phyloP scores from a whole-genome alignment of 2,329 filamentous ascomycete species.

The Exophiala bonariae region DNA sequence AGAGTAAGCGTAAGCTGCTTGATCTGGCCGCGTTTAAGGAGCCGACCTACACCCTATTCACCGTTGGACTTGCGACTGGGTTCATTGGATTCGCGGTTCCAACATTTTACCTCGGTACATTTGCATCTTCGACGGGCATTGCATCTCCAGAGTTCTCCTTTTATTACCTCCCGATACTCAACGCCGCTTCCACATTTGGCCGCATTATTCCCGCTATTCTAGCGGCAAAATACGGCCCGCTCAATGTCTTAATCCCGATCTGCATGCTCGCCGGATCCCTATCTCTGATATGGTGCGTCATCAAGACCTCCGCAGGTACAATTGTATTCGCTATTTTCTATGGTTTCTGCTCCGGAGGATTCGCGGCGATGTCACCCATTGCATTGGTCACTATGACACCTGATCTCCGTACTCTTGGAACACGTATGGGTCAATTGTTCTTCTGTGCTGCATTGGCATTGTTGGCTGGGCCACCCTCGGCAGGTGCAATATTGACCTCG shows the following conservation, averaged over 20 bases:
- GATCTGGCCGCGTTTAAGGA: conserved; percentile 42
- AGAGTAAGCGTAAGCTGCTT: conserved; percentile 33
- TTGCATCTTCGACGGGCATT: neutral
- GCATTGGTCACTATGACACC: conserved; percentile 20
- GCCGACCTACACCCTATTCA: neutral
- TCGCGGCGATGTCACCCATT: conserved; percentile 20
- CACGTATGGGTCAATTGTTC: conserved; percentile 45
- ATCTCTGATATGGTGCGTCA: conserved; percentile 22
- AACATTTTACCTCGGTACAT: conserved; percentile 1
- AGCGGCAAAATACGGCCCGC: conserved; percentile 24
- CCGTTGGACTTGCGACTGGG: neutral
- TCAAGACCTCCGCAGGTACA: conserved; percentile 8
- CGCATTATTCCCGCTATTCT: conserved; percentile 13
- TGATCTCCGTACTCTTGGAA: conserved; percentile 22
- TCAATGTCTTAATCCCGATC: conserved; percentile 24
- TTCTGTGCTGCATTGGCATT: conserved; percentile 50
- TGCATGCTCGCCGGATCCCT: conserved; percentile 13
- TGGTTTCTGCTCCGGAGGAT: conserved; percentile 24
- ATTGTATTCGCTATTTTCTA: conserved; percentile 25
- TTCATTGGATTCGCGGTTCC: neutral
- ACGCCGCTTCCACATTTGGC: conserved; percentile 42
- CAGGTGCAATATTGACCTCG: conserved; percentile 51
- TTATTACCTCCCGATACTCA: conserved; percentile 67
- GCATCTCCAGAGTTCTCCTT: conserved; percentile 41
- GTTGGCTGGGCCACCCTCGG: conserved; percentile 57